Conservation (phyloP, 1,284 basidiomycete genomes). For the Albatrellus sp. region DNA sequence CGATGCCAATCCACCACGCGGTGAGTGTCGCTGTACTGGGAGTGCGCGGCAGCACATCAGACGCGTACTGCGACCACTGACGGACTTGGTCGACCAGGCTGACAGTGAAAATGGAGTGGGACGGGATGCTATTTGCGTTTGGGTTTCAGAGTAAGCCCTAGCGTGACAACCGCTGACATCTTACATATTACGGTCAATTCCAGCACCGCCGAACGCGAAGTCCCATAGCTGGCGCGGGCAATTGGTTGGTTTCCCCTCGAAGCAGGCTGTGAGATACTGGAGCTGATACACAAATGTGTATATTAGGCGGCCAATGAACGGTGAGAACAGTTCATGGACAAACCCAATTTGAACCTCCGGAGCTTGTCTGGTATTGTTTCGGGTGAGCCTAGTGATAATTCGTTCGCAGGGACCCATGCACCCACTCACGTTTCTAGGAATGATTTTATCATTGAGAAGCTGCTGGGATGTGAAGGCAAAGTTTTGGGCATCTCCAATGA, state of each 20-base stretch:
- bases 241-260: conserved; percentile 27
- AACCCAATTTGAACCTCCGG: conserved; percentile 40
- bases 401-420: neutral
- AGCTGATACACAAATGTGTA: conserved; percentile 19
- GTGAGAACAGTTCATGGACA: conserved; percentile 10
- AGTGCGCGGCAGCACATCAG: conserved; percentile 32
- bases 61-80: conserved; percentile 33
- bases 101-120: conserved; percentile 32
- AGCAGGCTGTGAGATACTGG: conserved; percentile 40
- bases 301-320: neutral
- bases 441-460: conserved; percentile 30
- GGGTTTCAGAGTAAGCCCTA: neutral
- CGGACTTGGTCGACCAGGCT: conserved; percentile 37
- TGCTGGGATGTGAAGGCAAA: conserved; percentile 30
- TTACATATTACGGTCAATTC: conserved; percentile 34
- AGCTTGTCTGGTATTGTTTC: conserved; percentile 30
- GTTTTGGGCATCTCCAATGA: conserved; percentile 35
- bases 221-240: conserved; percentile 43
- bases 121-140: conserved; percentile 16
- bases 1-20: conserved; percentile 49
- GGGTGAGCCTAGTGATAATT: neutral
- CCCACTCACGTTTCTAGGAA: conserved; percentile 29
- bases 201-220: conserved; percentile 44
- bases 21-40: conserved; percentile 27
- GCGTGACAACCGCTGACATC: neutral